Evolutionary conservation across 805 yeast species (phyloP).

Genomic region (Zygotorulaspora chibaensis): DNA sequence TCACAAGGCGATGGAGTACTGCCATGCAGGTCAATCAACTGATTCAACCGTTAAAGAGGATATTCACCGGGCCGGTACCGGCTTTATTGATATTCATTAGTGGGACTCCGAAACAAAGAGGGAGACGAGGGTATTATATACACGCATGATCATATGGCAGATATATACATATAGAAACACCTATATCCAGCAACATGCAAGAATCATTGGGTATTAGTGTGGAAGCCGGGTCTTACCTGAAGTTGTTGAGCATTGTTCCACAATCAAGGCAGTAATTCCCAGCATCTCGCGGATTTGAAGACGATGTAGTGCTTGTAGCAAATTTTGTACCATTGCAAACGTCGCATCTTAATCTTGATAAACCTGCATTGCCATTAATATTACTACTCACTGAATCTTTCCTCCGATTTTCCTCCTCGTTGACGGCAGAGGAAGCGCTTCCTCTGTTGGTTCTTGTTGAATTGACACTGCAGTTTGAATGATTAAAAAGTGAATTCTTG

Average conservation of each 20-base stretch:
- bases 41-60: no score
- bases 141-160: background rate
- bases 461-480: slow-evolving; percentile 16
- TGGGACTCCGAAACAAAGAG: no score
- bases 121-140: background rate
- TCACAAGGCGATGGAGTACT: no score
- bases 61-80: slow-evolving; percentile 12
- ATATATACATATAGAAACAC: background rate
- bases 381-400: slow-evolving; percentile 1
- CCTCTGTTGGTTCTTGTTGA: slow-evolving; percentile 11
- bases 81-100: background rate
- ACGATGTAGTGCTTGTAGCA: slow-evolving; percentile 8
- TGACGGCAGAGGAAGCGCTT: slow-evolving; percentile 8
- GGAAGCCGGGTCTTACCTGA: slow-evolving; percentile 13
- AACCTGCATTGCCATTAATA: slow-evolving; percentile 2
- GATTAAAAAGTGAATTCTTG: slow-evolving; percentile 14
- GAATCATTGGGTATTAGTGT: background rate
- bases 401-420: slow-evolving; percentile 3
- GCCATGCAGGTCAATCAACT: no score
- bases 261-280: slow-evolving; percentile 29
- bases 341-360: slow-evolving; percentile 19
- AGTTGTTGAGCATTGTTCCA: slow-evolving; percentile 26
- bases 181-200: background rate
- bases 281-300: slow-evolving; percentile 9
- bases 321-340: slow-evolving; percentile 30